Conservation (phyloP, 2,329 filamentous ascomycete genomes). For the Sporothrix globosa region DNA sequence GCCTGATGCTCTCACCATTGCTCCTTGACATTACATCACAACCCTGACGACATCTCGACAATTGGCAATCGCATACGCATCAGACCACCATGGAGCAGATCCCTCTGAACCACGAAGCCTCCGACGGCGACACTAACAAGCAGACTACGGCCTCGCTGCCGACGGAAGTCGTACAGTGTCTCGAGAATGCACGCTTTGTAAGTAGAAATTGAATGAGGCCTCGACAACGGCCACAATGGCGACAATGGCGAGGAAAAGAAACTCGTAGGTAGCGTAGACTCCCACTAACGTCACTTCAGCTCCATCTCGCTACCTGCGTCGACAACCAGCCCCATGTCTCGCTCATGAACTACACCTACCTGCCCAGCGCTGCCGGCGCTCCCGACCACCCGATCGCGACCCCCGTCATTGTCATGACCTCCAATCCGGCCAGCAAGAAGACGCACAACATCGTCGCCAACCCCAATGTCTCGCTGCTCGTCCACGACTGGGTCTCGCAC, state of each 20-base stretch:
- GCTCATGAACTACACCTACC: constrained; percentile 99
- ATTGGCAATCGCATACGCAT: neutral
- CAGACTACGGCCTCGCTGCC: constrained; percentile 72
- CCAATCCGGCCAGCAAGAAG: constrained; percentile 76
- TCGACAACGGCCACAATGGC: too few species aligned
- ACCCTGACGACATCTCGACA: neutral
- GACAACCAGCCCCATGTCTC: constrained; percentile 86
- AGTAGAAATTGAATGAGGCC: constrained; percentile 40
- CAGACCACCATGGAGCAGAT: constrained; percentile 60
- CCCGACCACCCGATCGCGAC: constrained; percentile 7
- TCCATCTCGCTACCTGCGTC: constrained; percentile 91
- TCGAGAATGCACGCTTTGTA: constrained; percentile 95
- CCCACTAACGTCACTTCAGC: constrained; percentile 54
- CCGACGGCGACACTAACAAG: constrained; percentile 72
- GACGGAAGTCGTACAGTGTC: constrained; percentile 81
- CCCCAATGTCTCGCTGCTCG: constrained; percentile 86
- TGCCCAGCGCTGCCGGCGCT: constrained; percentile 73
- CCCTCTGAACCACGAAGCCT: constrained; percentile 74
- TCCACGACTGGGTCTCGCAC: constrained; percentile 96
- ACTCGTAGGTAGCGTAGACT: neutral
- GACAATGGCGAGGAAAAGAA: neutral
- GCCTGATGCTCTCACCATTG: constrained; percentile 19
- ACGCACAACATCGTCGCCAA: constrained; percentile 81
- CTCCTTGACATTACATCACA: neutral
- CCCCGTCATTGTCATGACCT: constrained; percentile 94